These are phyloP conservation scores for Ophiocordyceps polyrhachis-furcata DNA, from an alignment of 2,329 filamentous ascomycete species.

Conservation along the genomic window DNA sequence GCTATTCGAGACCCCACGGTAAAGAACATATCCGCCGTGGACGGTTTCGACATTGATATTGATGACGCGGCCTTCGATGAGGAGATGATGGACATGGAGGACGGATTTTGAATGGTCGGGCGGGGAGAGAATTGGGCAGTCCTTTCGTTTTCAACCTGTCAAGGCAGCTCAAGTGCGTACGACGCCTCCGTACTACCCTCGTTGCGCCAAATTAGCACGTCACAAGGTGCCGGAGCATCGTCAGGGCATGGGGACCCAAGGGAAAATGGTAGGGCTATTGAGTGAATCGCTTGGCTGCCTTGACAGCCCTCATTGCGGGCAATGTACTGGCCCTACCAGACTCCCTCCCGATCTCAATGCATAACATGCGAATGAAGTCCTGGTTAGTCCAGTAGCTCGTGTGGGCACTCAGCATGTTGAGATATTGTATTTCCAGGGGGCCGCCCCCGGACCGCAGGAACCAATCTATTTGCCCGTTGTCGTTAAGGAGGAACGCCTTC, in stretches of 20 bases:
- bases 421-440: slow-evolving; percentile 81
- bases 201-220: background rate
- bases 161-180: no score
- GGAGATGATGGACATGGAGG: slow-evolving; percentile 35
- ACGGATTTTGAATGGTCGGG: slow-evolving; percentile 11
- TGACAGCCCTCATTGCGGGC: slow-evolving; percentile 38
- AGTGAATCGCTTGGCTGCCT: slow-evolving; percentile 24
- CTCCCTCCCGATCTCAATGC: slow-evolving; percentile 65
- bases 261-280: background rate
- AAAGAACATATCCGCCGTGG: slow-evolving; percentile 3
- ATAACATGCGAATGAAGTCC: slow-evolving; percentile 82
- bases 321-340: slow-evolving; percentile 44
- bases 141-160: no score
- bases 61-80: slow-evolving; percentile 34
- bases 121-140: no score
- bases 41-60: slow-evolving; percentile 33
- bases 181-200: background rate
- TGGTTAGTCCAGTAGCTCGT: slow-evolving; percentile 79
- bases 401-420: slow-evolving; percentile 93
- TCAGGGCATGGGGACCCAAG: background rate
- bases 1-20: slow-evolving; percentile 10
- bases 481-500: slow-evolving; percentile 73
- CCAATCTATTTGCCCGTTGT: slow-evolving; percentile 92
- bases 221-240: background rate
- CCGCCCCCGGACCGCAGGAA: slow-evolving; percentile 71